A percentile compares a stretch with the other conserved stretches of the same genome.
These are phyloP conservation scores for Podila minutissima DNA, from an alignment of 192 early-diverging fungal genomes.

Conservation along the genomic window DNA sequence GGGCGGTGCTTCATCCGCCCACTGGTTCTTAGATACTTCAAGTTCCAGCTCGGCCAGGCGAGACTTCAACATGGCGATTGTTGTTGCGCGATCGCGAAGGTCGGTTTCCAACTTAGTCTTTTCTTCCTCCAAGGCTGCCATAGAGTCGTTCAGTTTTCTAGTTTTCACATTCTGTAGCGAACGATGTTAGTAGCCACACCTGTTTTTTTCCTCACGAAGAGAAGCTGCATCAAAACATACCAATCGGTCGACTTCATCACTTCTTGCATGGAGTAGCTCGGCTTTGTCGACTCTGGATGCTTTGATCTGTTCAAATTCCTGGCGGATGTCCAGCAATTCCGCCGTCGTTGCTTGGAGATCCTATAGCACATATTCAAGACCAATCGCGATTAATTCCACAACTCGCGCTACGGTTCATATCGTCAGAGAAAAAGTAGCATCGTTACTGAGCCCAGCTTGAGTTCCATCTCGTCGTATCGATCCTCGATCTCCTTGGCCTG, in stretches of 20 bases:
- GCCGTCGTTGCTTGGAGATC: slow-evolving; percentile 44
- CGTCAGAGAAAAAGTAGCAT: background rate
- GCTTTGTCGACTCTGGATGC: slow-evolving; percentile 38
- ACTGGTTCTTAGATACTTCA: slow-evolving; percentile 24
- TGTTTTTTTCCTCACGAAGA: background rate
- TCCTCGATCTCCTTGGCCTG: slow-evolving; percentile 51
- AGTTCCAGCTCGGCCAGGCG: slow-evolving; percentile 37
- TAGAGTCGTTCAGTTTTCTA: slow-evolving; percentile 40
- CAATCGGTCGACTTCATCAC: slow-evolving; percentile 52
- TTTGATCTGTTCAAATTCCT: slow-evolving; percentile 48
- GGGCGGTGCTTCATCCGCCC: slow-evolving; percentile 10
- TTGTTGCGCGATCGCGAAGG: slow-evolving; percentile 38
- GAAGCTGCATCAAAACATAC: slow-evolving; percentile 7
- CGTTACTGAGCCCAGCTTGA: slow-evolving; percentile 44
- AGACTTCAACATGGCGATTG: slow-evolving; percentile 49
- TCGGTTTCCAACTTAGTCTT: slow-evolving; percentile 40
- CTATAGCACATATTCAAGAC: background rate
- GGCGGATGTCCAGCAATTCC: slow-evolving; percentile 31
- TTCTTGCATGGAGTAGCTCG: slow-evolving; percentile 31
- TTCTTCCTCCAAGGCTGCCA: slow-evolving; percentile 38
- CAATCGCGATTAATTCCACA: background rate
- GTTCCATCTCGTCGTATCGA: slow-evolving; percentile 50
- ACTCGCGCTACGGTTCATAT: no score
- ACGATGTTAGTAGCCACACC: background rate
- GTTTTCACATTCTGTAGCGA: slow-evolving; percentile 21